Evolutionary conservation across 345 rosid species (phyloP).

Genomic region (Alliaria petiolata): DNA sequence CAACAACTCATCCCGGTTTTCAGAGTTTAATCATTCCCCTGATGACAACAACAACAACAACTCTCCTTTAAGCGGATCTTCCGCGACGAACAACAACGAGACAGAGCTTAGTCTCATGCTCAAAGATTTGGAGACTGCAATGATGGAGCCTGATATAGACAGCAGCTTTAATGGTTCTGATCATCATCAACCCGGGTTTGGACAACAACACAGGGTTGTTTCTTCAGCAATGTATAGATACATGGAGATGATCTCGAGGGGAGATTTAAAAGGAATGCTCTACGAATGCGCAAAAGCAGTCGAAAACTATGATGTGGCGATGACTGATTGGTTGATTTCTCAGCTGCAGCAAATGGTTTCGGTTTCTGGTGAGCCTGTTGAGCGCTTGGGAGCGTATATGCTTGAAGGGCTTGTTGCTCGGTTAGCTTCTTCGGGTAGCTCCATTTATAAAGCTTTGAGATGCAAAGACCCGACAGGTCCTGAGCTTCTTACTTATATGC

Average conservation of each 20-base stretch:
- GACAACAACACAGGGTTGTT: constrained; percentile 16
- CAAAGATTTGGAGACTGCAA: constrained; percentile 66
- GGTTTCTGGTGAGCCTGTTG: constrained; percentile 85
- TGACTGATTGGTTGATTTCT: constrained; percentile 58
- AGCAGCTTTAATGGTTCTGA: not conserved
- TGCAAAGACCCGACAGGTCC: constrained; percentile 83
- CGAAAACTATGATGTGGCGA: constrained; percentile 45
- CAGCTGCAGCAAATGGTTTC: constrained; percentile 75
- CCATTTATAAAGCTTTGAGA: constrained; percentile 72
- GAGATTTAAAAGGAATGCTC: constrained; percentile 72
- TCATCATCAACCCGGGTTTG: constrained; percentile 9
- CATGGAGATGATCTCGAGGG: constrained; percentile 55
- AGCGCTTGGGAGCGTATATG: constrained; percentile 88
- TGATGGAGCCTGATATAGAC: constrained; percentile 63
- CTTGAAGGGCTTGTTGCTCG: constrained; percentile 85
- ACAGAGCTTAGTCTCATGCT: constrained; percentile 54
- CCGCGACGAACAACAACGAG: constrained; percentile 45
- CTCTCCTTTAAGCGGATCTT: constrained; percentile 54
- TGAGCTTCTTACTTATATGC: constrained; percentile 87
- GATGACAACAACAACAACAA: constrained; percentile 39
- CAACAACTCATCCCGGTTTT: constrained; percentile 30
- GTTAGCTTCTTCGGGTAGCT: constrained; percentile 77
- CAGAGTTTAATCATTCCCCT: constrained; percentile 50
- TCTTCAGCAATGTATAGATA: constrained; percentile 31
- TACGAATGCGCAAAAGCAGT: constrained; percentile 76